Evolutionary conservation across 192 early-diverging fungal genomes (phyloP), one percentile per base, ranked within the genome.

Genomic region (Paraglomus occultum): DNA sequence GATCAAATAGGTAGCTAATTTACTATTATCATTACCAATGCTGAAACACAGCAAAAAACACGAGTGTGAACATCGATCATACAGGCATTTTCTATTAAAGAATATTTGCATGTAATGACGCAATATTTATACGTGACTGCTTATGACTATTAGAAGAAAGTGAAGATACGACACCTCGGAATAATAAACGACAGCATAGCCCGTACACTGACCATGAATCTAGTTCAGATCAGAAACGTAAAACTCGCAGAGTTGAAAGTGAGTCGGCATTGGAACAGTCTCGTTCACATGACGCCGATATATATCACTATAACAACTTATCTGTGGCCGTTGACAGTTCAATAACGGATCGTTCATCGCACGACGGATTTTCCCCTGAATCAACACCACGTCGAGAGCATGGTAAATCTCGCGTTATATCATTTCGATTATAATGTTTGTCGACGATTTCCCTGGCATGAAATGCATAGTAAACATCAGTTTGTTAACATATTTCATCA

Each of bases 161-260:
- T 45, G 12, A 44, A 20, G 14, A 51, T n/a, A 17, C 53, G 1
- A 43, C 6, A 46, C 23, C 15, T 48, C 50, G 38, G 4, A 31
- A 31, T 31, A 40, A 11, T 55, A 68, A 68, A 68, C 66, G 66
- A n/a, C 52, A 51, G 18, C 57, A 68, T 23, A 68, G 66, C 31
- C 66, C 66, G 7, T 45, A 11, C 23, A 44, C n/a, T n/a, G 66
- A 68, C 46, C 22, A 38, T 45, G 4, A n/a, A 4, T 55, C 20
- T 55, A 53, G 57, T 39, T 31, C 31, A 31, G 66, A 68, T 68
- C 49, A 46, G 43, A 17, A 68, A 68, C 17, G 10, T 23, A 68
- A 68, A 46, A 11, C 66, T 31, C 51, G 66, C 10, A 68, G 31
- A 68, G 50, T 68, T 46, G 66, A 68, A 31, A 68, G 20, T 55